Conservation (phyloP, 2,329 filamentous ascomycete species). For the Hypoxylon sp. region DNA sequence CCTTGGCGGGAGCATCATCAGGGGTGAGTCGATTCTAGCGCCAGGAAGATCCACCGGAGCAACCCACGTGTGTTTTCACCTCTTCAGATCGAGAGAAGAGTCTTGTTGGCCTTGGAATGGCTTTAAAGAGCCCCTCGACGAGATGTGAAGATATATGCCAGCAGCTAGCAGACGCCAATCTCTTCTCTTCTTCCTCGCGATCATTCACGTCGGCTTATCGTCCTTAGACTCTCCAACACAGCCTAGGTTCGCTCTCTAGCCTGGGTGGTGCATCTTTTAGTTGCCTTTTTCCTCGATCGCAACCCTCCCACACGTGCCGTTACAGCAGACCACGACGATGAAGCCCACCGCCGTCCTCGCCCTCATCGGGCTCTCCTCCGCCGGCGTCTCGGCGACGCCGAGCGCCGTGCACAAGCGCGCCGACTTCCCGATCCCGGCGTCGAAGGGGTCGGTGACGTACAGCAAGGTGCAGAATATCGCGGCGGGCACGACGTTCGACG, state of each 20-base stretch:
- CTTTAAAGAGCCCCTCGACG: not conserved
- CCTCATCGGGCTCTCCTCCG: slow-evolving; percentile 31
- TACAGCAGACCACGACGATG: slow-evolving; percentile 34
- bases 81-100: no score
- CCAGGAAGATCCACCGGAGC: slow-evolving; percentile 1
- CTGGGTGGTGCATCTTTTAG: slow-evolving; percentile 24
- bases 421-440: slow-evolving; percentile 42
- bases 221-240: not conserved
- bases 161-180: not conserved
- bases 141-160: slow-evolving; percentile 1
- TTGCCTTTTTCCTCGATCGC: slow-evolving; percentile 5
- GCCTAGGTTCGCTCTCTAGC: slow-evolving; percentile 23
- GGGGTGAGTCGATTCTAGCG: not conserved
- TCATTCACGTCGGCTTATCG: not conserved
- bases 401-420: slow-evolving; percentile 37
- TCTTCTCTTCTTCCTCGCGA: not conserved
- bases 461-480: slow-evolving; percentile 30
- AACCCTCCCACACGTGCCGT: not conserved
- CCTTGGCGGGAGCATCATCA: slow-evolving; percentile 24
- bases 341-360: slow-evolving; percentile 37
- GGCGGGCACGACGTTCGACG: slow-evolving; percentile 34
- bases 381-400: slow-evolving; percentile 28
- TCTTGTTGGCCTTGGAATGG: not conserved
- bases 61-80: not conserved
- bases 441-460: slow-evolving; percentile 41